phyloP scores from a whole-genome alignment of 2,329 filamentous ascomycete species.

The Cordyceps farinosa region DNA sequence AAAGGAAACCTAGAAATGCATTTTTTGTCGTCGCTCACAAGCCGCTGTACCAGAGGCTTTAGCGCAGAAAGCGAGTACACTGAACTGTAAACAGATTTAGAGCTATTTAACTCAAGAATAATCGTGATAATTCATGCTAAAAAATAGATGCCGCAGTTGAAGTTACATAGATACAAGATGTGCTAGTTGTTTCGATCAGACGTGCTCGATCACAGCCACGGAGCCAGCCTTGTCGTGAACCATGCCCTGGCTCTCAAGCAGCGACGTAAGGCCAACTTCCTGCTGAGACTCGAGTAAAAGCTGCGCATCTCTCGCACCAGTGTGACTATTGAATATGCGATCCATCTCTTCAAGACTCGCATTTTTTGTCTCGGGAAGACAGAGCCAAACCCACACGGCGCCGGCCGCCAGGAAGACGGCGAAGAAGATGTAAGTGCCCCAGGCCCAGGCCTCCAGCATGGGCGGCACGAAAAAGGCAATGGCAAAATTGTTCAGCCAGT shows the following conservation, averaged over 20 bases:
- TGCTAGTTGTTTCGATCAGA: not conserved
- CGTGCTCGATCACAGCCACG: constrained; percentile 5
- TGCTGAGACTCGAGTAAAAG: constrained; percentile 25
- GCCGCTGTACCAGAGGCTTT: not conserved
- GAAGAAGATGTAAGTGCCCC: constrained; percentile 56
- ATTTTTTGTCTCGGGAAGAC: constrained; percentile 53
- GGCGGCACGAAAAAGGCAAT: constrained; percentile 44
- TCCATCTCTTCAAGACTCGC: constrained; percentile 53
- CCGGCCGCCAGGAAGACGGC: constrained; percentile 46
- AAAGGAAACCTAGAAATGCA: too few species aligned
- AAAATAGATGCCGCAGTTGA: too few species aligned
- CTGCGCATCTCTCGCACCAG: constrained; percentile 27
- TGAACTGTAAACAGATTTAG: too few species aligned
- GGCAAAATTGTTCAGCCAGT: constrained; percentile 46
- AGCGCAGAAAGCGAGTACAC: not conserved
- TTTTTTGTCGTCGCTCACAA: too few species aligned
- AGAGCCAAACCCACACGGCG: constrained; percentile 47
- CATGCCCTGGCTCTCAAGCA: constrained; percentile 6
- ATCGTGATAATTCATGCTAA: not conserved
- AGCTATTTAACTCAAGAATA: not conserved
- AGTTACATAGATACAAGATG: not conserved
- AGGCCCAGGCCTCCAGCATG: constrained; percentile 37
- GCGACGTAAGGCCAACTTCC: constrained; percentile 23
- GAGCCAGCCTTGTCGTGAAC: constrained; percentile 10
- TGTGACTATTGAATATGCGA: constrained; percentile 44